Evolutionary conservation across 2,329 filamentous ascomycete species (phyloP), one percentile per base, ranked within the genome.

Genomic region (Drechslera avenae): DNA sequence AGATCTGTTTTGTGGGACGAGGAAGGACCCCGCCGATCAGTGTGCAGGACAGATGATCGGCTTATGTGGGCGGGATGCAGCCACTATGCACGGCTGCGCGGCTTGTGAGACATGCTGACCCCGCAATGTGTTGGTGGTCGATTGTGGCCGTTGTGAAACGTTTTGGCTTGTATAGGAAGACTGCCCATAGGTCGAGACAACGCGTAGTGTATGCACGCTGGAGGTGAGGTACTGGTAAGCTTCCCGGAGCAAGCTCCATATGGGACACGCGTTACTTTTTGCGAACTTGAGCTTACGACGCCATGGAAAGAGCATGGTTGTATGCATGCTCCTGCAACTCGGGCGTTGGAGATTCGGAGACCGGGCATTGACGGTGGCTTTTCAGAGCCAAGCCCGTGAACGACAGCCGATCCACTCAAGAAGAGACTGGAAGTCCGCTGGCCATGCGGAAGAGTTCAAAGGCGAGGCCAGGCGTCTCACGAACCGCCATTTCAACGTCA

Each of bases 361-460:
- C 16, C 17, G 17, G 14, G 17, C 26, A 21, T 30, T 17, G 30
- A 30, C 21, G 19, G 26, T 28, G 26, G 26, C 26, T 28, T 28
- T 9, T 28, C 26, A 28, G 12, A 13, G 26, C 26, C 26, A 28
- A 28, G 26, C 7, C 26, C 26, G 26, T 28, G 26, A 13, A 28
- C 26, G 26, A 28, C 18, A 14, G 32, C 8, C 10, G 21, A 39
- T 16, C 26, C n/a, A 39, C 16, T 68, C 62, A 69, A 13, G 67
- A 72, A 9, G 59, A 69, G 12, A 78, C 65, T 3, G 76, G 77
- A 32, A 80, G 59, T 1, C 78, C 78, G 36, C 75, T 74, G 21
- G 76, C 77, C 52, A 79, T 70, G 51, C 78, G 75, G 66, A 75
- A 80, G 6, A 81, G 71, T 56, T 81, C 78, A 53, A 77, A 75